Base-by-base conservation (phyloP, 2,329 filamentous ascomycete genomes). In the Salinomyces thailandicus region DNA sequence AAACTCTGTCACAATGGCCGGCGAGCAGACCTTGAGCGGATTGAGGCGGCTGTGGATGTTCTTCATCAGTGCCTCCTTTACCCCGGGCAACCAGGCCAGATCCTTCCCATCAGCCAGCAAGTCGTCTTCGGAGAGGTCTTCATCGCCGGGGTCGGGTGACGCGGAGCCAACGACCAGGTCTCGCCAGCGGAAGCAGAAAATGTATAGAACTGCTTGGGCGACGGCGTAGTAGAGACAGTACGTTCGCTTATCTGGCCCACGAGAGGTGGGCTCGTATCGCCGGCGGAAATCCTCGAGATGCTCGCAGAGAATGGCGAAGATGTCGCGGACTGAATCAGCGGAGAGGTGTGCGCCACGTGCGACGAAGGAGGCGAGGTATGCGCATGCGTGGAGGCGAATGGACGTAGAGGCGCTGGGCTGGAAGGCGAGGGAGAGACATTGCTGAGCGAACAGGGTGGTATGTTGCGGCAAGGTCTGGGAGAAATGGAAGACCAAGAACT, bases 171-270 rank as follows among this genome's bases (percentile, higher is more conserved):
- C 67, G 38, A 85, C 81, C 31, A 98, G 69, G 53, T 96, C 89
- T 43, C 85, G 81, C 91, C 91, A 98, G 37, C 91, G 79, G 68
- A 98, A 98, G 67, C 91, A 98, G 62, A 93, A 95, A 41, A 93
- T 89, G 64, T 95, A 95, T 16, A 95, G 73, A 2, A 93, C 69
- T 1, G 86, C 86, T 60, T 95, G 87, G n/a, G 82, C 77, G 32
- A 86, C 77, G 13, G 83, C 79, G 59, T 95, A 95, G 62, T 93
- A 94, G 11, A 81, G 76, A 32, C 79, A 77, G 55, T 89, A 94
- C 31, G 81, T 79, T 44, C 80, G 78, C 38, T 93, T 72, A 57
- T 98, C 86, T 0, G 91, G 91, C 3, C 85, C 86, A 12, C 77
- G 78, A 57, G 86, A 93, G 18, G 71, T 67, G 4, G 72, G 67